Evolutionary conservation across 805 yeast species (phyloP), one percentile per base, ranked within the genome.

Genomic region (Lipomyces orientalis): DNA sequence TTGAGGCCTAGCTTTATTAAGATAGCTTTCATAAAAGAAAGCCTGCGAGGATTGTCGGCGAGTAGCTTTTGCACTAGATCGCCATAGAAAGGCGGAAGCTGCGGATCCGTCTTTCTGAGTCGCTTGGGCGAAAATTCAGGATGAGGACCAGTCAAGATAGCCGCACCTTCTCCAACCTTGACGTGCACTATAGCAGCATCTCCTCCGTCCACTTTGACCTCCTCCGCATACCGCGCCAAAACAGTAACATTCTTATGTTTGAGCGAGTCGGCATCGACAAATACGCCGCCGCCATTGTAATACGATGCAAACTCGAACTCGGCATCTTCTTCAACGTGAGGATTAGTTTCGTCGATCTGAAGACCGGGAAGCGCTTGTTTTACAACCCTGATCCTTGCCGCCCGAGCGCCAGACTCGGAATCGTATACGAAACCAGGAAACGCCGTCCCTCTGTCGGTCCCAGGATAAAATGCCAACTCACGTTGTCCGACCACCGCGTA

Each of bases 281-380:
- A 94, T 12, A 90, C 83, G 1, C 91, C 89, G 37, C 99, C 99
- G 5, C 99, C 99, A 73, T 95, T 93, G 77, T 87, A 90, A 76
- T 92, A 94, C 52, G 72, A 68, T 8, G 65, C 62, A 54, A 77
- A 69, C 35, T 73, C 56, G 46, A 43, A 67, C 35, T 29, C 57
- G 35, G 34, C 49, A 49, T 46, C 66, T n/a, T 62, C 59, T 4
- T 60, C 66, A 19, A 31, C 14, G 16, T 31, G 33, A 14, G 58
- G 57, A 35, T 58, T 46, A 35, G 55, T 58, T 9, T 31, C 58
- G n/a, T 19, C 61, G 16, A 46, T 9, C 33, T 33, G 16, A 22
- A 67, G 58, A 12, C 55, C 64, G 2, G 73, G 73, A 35, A 68
- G 56, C 19, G 67, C 68, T 12, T 51, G 68, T 60, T 46, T 64